phyloP scores from a whole-genome alignment of 768 basidiomycete genomes.

The Rhizopogon sp. region DNA sequence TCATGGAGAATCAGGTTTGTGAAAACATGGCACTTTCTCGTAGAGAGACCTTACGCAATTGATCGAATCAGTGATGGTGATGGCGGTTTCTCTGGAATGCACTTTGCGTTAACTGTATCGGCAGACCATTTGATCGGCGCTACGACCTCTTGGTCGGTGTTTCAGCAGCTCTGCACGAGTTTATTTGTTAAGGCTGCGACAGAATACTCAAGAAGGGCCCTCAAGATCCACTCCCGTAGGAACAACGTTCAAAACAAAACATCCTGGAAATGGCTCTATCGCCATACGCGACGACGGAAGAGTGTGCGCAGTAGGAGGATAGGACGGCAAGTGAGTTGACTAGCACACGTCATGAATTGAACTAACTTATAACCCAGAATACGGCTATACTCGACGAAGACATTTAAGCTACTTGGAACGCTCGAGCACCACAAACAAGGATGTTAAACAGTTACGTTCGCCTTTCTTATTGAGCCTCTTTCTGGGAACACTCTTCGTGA shows the following conservation, averaged over 20 bases:
- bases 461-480: constrained; percentile 21
- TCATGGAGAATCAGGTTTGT: constrained; percentile 71
- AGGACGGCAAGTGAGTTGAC: constrained; percentile 81
- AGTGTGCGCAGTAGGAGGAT: constrained; percentile 85
- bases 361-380: constrained; percentile 42
- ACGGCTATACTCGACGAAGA: constrained; percentile 76
- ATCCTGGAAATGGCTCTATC: constrained; percentile 77
- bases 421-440: constrained; percentile 76
- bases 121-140: constrained; percentile 74
- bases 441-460: constrained; percentile 75
- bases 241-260: constrained; percentile 53
- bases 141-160: constrained; percentile 51
- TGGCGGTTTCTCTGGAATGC: constrained; percentile 60
- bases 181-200: background rate
- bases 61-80: constrained; percentile 16
- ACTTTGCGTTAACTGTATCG: constrained; percentile 74
- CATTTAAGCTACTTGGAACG: constrained; percentile 79
- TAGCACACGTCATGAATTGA: background rate
- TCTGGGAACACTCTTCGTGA: background rate
- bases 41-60: background rate
- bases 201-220: constrained; percentile 11
- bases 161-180: constrained; percentile 1
- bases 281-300: constrained; percentile 69
- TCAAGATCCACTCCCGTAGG: constrained; percentile 14
- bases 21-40: background rate